Conservation (phyloP, 176 grass and related monocot genomes). For the Aegilops sharonensis region DNA sequence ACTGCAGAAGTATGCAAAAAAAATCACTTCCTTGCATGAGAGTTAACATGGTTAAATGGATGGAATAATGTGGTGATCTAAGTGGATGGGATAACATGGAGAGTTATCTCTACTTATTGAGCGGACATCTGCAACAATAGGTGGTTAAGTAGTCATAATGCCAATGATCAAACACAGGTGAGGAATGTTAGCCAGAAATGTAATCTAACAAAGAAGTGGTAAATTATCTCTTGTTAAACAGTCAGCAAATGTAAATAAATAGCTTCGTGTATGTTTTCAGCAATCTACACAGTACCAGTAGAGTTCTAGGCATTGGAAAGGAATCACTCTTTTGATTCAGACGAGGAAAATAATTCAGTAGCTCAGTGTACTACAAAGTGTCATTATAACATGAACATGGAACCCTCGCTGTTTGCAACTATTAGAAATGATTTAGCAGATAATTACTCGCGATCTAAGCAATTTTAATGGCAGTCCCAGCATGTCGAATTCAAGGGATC, state of each 20-base stretch:
- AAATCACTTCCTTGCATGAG: neutral
- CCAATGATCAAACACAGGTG: neutral
- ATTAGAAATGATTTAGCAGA: too few species aligned
- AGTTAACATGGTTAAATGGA: neutral
- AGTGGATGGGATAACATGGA: neutral
- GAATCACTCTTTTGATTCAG: too few species aligned
- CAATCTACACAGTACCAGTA: neutral
- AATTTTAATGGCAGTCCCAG: neutral
- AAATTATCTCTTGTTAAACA: neutral
- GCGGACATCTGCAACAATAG: neutral
- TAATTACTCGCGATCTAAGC: neutral
- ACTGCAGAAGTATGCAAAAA: constrained; percentile 37
- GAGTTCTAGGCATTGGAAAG: neutral
- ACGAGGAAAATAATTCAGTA: neutral
- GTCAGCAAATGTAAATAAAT: neutral
- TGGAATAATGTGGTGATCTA: neutral
- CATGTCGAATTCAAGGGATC: neutral
- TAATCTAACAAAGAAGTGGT: neutral
- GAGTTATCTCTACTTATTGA: neutral
- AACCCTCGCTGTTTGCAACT: too few species aligned
- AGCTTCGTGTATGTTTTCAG: neutral
- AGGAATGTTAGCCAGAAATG: neutral
- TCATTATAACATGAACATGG: too few species aligned
- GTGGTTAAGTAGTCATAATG: neutral
- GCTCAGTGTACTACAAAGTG: neutral